Percentiles rank a stretch among this genome's conserved stretches.
Evolutionary conservation across 768 basidiomycete genomes (phyloP).

Genomic region (Phallus indusiatus): DNA sequence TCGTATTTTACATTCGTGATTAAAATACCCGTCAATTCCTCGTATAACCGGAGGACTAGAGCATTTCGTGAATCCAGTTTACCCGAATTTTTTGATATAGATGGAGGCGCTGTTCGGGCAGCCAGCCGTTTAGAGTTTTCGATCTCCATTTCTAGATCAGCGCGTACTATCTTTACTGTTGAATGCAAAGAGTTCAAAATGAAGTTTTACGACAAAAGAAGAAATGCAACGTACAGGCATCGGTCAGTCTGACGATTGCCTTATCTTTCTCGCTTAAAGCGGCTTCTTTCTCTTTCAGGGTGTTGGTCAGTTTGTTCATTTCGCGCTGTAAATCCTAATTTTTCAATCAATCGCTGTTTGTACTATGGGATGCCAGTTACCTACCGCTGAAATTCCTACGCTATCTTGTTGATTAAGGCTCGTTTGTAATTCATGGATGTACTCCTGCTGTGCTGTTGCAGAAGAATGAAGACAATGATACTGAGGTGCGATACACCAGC

Average conservation of each 20-base stretch:
- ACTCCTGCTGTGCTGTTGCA: conserved; percentile 44
- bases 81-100: conserved; percentile 25
- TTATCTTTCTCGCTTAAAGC: conserved; percentile 35
- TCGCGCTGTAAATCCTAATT: conserved; percentile 41
- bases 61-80: conserved; percentile 48
- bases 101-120: conserved; percentile 30
- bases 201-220: neutral
- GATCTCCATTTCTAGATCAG: conserved; percentile 57
- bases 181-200: neutral
- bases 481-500: conserved; percentile 7
- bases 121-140: conserved; percentile 39
- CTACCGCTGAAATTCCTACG: conserved; percentile 38
- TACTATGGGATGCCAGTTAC: conserved; percentile 56
- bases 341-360: conserved; percentile 68
- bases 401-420: conserved; percentile 48
- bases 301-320: conserved; percentile 32
- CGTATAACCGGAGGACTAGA: conserved; percentile 65
- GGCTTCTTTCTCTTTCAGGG: conserved; percentile 33
- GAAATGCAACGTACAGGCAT: conserved; percentile 33
- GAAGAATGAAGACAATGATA: conserved; percentile 1
- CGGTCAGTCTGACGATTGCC: conserved; percentile 37
- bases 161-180: conserved; percentile 40
- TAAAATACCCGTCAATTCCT: conserved; percentile 76
- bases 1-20: conserved; percentile 53
- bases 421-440: conserved; percentile 45